Evolutionary conservation across 345 rosid species (phyloP), one percentile per base, ranked within the genome.

Genomic region (Citrus hindsii): DNA sequence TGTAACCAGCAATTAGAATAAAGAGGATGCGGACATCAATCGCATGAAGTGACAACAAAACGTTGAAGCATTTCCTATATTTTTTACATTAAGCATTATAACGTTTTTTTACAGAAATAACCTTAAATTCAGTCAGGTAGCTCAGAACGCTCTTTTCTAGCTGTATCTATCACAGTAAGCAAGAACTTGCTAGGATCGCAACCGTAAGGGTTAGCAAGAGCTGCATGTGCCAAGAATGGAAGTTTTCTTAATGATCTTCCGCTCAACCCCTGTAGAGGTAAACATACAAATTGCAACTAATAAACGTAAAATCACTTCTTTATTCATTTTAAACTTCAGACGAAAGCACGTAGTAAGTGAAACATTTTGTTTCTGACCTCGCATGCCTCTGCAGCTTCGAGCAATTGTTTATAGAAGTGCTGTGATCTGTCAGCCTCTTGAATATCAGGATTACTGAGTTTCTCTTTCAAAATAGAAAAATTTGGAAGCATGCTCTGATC

Each of bases 181-280:
- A 94, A 84, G 87, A 96, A 96, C 76, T 83, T 84, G 84, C 81
- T 80, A 30, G 89, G 91, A 60, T 90, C 91, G 82, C 87, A 85
- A 76, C 82, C 66, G 64, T 77, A 37, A 56, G 95, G 94, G 77
- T 88, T 87, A 55, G 90, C 83, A 80, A 94, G 97, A 62, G 92
- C 87, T 56, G 97, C 92, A 61, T 96, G 95, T 7, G 95, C 87
- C 83, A 96, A 83, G 84, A 96, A 92, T 67, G 98, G 98, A 78
- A 96, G 99, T 85, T 94, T 96, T 68, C 98, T 86, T 46, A 96
- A 79, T 25, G 98, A 84, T 76, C 99, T 90, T 82, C 98, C 98
- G 80, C 98, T 94, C 87, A 94, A 74, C 33, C 98, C 98, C 99
- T 96, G 85, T 40, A 77, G 38, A 76, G 62, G 56, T 78, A 75